A percentile compares a stretch with the other conserved stretches of the same genome.
Conservation (phyloP, 2,329 filamentous ascomycete species). For the Phialophora verrucosa region DNA sequence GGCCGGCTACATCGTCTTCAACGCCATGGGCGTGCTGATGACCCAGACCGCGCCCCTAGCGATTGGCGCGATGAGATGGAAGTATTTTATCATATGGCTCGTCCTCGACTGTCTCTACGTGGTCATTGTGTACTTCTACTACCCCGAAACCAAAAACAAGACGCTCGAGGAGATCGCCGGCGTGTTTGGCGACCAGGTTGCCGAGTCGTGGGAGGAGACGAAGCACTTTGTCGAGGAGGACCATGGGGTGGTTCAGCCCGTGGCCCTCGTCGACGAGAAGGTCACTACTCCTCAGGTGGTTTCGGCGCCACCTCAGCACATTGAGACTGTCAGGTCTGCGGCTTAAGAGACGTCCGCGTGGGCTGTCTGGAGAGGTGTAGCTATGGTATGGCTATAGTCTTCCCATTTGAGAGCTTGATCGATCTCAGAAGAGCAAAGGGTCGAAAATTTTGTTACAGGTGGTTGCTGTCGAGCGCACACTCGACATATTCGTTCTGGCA, state of each 20-base stretch:
- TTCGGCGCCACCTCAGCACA: too few relatives aligned
- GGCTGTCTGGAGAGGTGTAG: too few relatives aligned
- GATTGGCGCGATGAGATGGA: slow-evolving; percentile 23
- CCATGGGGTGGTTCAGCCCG: too few relatives aligned
- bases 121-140: slow-evolving; percentile 43
- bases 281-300: not conserved
- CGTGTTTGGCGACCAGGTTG: slow-evolving; percentile 44
- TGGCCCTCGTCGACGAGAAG: not conserved
- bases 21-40: slow-evolving; percentile 16
- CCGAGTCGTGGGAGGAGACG: slow-evolving; percentile 29
- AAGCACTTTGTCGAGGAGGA: slow-evolving; percentile 1
- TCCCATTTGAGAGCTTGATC: too few relatives aligned
- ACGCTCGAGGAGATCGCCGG: slow-evolving; percentile 46
- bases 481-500: too few relatives aligned
- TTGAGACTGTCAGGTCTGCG: too few relatives aligned
- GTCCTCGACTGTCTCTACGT: slow-evolving; percentile 20
- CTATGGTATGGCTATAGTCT: too few relatives aligned
- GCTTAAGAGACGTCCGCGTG: too few relatives aligned
- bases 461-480: too few relatives aligned
- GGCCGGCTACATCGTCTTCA: slow-evolving; percentile 14
- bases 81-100: slow-evolving; percentile 26
- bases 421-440: too few relatives aligned
- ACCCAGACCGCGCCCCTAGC: slow-evolving; percentile 21
- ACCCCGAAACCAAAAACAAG: slow-evolving; percentile 46
- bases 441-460: too few relatives aligned